A percentile compares a stretch with the other conserved stretches of the same genome.
phyloP scores from a whole-genome alignment of 2,329 filamentous ascomycete species.

The Monosporascus cannonballus region DNA sequence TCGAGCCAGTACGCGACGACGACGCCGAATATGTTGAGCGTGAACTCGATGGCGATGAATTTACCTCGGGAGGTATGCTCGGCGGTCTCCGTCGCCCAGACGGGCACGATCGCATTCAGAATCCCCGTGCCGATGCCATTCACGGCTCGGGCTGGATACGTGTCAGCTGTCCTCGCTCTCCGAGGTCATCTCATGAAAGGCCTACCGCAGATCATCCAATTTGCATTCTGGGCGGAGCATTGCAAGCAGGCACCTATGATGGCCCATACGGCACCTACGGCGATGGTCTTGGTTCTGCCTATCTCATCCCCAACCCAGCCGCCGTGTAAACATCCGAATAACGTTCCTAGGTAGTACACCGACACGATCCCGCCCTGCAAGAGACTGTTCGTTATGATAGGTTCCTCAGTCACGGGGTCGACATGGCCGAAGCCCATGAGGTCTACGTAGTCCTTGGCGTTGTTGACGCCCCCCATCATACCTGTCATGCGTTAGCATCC shows the following conservation, averaged over 20 bases:
- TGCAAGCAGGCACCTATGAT: constrained; percentile 59
- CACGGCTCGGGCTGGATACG: constrained; percentile 42
- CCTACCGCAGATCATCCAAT: constrained; percentile 65
- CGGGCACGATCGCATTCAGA: constrained; percentile 63
- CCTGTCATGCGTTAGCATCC: constrained; percentile 6
- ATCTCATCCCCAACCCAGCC: constrained; percentile 59
- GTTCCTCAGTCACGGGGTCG: constrained; percentile 36
- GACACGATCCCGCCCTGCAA: constrained; percentile 58
- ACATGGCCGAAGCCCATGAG: constrained; percentile 61
- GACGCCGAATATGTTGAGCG: constrained; percentile 66
- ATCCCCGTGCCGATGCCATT: constrained; percentile 65
- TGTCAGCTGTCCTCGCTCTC: constrained; percentile 1
- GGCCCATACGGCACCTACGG: constrained; percentile 50
- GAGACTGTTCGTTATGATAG: constrained; percentile 52
- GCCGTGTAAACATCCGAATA: constrained; percentile 57
- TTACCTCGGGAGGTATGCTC: constrained; percentile 62
- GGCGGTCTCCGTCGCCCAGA: constrained; percentile 66
- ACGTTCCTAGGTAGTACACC: constrained; percentile 50
- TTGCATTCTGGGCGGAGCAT: constrained; percentile 56
- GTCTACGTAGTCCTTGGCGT: constrained; percentile 55
- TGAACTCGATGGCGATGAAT: constrained; percentile 68
- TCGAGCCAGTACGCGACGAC: constrained; percentile 57
- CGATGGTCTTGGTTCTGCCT: constrained; percentile 60
- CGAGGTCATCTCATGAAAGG: not conserved
- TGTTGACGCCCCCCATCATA: constrained; percentile 61